phyloP scores from a whole-genome alignment of 768 basidiomycete genomes.

The Podaxis sp. region DNA sequence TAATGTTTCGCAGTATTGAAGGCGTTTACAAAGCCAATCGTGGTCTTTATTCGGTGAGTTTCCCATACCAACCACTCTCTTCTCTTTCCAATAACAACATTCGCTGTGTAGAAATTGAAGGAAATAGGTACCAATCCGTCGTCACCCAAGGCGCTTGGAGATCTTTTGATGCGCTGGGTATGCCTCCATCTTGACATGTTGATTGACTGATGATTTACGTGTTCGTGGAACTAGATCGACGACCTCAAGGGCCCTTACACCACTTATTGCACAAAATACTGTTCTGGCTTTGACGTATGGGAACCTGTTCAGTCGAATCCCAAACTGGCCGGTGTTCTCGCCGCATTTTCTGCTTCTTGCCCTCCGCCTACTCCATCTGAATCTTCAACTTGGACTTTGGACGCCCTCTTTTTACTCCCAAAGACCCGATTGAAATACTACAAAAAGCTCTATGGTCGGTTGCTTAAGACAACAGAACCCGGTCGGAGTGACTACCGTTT shows the following conservation, averaged over 20 bases:
- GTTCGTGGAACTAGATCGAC: conserved; percentile 63
- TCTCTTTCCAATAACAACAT: conserved; percentile 16
- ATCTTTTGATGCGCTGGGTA: conserved; percentile 97
- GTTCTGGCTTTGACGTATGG: conserved; percentile 81
- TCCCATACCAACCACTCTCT: not conserved
- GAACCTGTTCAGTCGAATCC: conserved; percentile 74
- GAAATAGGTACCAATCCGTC: conserved; percentile 92
- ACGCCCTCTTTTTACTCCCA: conserved; percentile 85
- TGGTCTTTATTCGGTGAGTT: conserved; percentile 61
- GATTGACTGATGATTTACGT: conserved; percentile 13
- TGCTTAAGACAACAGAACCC: conserved; percentile 83
- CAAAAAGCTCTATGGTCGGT: conserved; percentile 80
- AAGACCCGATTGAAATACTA: conserved; percentile 87
- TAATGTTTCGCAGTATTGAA: conserved; percentile 94
- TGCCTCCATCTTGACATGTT: conserved; percentile 26
- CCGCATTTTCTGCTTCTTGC: conserved; percentile 60
- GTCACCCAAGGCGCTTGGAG: conserved; percentile 91
- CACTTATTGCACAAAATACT: conserved; percentile 71
- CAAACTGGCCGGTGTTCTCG: conserved; percentile 66
- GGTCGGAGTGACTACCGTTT: conserved; percentile 86
- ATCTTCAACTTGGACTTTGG: conserved; percentile 72
- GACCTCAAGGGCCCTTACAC: conserved; percentile 88
- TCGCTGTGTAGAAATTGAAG: conserved; percentile 71
- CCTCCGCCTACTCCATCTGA: conserved; percentile 55
- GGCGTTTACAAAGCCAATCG: conserved; percentile 91